Conservation (phyloP, 208 protist species). For the Leishmania turanica region DNA sequence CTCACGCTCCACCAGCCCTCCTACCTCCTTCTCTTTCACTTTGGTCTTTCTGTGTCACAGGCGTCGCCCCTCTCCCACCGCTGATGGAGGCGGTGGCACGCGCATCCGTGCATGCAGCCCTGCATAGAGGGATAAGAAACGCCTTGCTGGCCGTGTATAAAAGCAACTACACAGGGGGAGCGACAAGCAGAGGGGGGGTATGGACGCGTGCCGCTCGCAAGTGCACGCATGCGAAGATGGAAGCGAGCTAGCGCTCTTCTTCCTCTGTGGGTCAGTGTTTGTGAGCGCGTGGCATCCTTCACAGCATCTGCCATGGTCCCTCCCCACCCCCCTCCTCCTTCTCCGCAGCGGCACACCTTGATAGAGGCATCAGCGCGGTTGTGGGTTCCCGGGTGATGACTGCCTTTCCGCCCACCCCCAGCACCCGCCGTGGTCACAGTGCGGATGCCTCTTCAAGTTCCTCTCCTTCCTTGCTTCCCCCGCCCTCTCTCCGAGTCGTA, state of each 20-base stretch:
- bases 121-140: not conserved
- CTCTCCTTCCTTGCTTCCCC: not conserved
- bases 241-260: not conserved
- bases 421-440: not conserved
- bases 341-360: not conserved
- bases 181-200: not conserved
- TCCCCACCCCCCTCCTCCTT: not conserved
- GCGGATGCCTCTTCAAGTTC: not conserved
- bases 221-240: not conserved
- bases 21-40: slow-evolving; percentile 5
- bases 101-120: not conserved
- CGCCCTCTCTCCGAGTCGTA: not conserved
- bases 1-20: not conserved
- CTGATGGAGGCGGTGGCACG: not conserved
- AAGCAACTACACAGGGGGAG: not conserved
- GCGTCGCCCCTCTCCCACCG: not conserved
- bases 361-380: not conserved
- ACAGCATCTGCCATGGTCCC: not conserved
- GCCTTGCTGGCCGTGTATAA: not conserved
- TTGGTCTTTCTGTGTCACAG: not conserved
- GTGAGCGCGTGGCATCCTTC: not conserved
- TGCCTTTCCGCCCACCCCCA: not conserved
- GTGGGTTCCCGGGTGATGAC: not conserved
- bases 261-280: no score
- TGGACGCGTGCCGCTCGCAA: not conserved